A percentile compares a stretch with the other conserved stretches of the same genome.
Conservation (phyloP, 2,329 filamentous ascomycete genomes). For the Waltergamsia citrina region DNA sequence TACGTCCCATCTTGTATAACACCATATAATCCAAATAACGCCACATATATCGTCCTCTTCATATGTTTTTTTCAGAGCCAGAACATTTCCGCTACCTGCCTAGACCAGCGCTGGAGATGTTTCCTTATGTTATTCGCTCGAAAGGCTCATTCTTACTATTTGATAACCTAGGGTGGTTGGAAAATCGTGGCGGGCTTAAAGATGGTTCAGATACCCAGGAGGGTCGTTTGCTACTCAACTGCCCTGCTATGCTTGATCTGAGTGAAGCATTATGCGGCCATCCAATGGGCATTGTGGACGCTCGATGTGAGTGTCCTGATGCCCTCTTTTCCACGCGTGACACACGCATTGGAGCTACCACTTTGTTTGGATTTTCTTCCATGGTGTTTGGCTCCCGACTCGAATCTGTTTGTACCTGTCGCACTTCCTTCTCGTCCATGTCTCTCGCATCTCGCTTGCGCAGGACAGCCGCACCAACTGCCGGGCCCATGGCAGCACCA, state of each 20-base stretch:
- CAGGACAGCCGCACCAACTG: conserved; percentile 12
- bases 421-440: conserved; percentile 13
- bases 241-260: conserved; percentile 11
- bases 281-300: conserved; percentile 25
- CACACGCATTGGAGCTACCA: not conserved
- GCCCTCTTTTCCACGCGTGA: not conserved
- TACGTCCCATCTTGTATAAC: no score
- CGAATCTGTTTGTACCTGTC: no score
- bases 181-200: no score
- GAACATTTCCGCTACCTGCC: no score
- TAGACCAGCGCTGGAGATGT: no score
- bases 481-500: conserved; percentile 11
- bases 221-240: not conserved
- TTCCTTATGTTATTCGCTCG: no score
- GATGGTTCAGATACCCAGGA: no score
- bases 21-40: no score
- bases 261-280: conserved; percentile 23
- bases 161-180: no score
- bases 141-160: no score
- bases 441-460: conserved; percentile 7
- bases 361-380: not conserved
- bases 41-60: no score
- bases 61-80: no score
- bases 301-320: conserved; percentile 11
- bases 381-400: not conserved